A percentile compares a stretch with the other conserved stretches of the same genome.
Conservation (phyloP, 2,329 filamentous ascomycete genomes). For the Fusarium zealandicum region DNA sequence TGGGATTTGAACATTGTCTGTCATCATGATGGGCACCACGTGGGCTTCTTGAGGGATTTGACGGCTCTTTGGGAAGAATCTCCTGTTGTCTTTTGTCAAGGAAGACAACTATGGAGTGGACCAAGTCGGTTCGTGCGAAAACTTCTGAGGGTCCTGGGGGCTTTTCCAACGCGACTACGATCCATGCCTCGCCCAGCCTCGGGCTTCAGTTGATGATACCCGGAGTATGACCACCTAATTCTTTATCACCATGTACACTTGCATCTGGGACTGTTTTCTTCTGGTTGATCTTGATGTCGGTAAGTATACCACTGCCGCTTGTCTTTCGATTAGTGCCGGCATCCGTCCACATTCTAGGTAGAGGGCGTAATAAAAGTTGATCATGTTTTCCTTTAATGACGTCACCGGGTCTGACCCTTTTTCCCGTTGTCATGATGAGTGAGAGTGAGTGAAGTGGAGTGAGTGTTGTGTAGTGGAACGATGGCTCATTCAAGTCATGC, state of each 20-base stretch:
- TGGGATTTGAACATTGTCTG: constrained; percentile 40
- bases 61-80: constrained; percentile 45
- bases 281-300: constrained; percentile 31
- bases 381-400: constrained; percentile 28
- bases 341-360: constrained; percentile 31
- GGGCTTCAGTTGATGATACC: constrained; percentile 28
- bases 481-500: constrained; percentile 14
- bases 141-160: constrained; percentile 51
- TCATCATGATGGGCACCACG: constrained; percentile 39
- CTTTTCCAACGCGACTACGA: constrained; percentile 39
- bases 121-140: constrained; percentile 47
- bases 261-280: constrained; percentile 28
- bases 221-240: constrained; percentile 27
- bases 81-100: constrained; percentile 20
- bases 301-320: constrained; percentile 41
- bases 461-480: constrained; percentile 16
- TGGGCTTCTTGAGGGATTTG: constrained; percentile 53
- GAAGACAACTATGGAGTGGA: constrained; percentile 36
- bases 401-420: background rate
- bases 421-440: constrained; percentile 4
- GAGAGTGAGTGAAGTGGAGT: constrained; percentile 1
- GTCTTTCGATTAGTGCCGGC: constrained; percentile 33
- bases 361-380: constrained; percentile 43
- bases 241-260: constrained; percentile 27
- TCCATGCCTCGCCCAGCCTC: constrained; percentile 26